These are phyloP conservation scores for Claviceps quebecensis DNA, from an alignment of 2,329 filamentous ascomycete genomes.

Conservation along the genomic window DNA sequence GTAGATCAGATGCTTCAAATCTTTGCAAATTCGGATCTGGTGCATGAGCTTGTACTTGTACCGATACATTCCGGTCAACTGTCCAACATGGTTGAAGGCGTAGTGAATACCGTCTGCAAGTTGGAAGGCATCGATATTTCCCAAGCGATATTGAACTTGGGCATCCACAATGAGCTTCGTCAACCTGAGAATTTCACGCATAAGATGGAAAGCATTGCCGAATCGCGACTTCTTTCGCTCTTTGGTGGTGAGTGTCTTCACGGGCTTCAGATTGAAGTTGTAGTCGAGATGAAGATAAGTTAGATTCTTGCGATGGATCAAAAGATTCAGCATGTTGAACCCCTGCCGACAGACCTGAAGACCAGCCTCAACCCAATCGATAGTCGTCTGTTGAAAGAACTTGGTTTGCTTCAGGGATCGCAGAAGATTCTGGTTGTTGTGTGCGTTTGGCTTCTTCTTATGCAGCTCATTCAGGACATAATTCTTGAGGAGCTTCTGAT, in stretches of 20 bases:
- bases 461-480: constrained; percentile 95
- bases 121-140: constrained; percentile 98
- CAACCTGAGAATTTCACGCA: constrained; percentile 90
- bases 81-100: constrained; percentile 96
- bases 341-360: constrained; percentile 95
- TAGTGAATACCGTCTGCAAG: constrained; percentile 98
- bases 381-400: constrained; percentile 98
- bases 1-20: constrained; percentile 97
- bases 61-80: constrained; percentile 97
- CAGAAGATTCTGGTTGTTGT: constrained; percentile 87
- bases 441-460: constrained; percentile 86
- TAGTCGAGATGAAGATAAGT: constrained; percentile 98
- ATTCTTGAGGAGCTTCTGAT: constrained; percentile 93
- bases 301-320: constrained; percentile 96
- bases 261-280: constrained; percentile 98
- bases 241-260: constrained; percentile 96
- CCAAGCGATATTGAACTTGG: constrained; percentile 91
- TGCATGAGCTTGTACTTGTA: constrained; percentile 99
- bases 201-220: constrained; percentile 96
- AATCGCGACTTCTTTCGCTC: constrained; percentile 99
- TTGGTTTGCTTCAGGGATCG: constrained; percentile 88
- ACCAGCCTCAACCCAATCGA: constrained; percentile 98
- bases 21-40: constrained; percentile 97
- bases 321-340: constrained; percentile 96
- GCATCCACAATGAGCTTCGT: constrained; percentile 98